phyloP scores from a whole-genome alignment of 1,284 basidiomycete species.

The Peniophora sp. region DNA sequence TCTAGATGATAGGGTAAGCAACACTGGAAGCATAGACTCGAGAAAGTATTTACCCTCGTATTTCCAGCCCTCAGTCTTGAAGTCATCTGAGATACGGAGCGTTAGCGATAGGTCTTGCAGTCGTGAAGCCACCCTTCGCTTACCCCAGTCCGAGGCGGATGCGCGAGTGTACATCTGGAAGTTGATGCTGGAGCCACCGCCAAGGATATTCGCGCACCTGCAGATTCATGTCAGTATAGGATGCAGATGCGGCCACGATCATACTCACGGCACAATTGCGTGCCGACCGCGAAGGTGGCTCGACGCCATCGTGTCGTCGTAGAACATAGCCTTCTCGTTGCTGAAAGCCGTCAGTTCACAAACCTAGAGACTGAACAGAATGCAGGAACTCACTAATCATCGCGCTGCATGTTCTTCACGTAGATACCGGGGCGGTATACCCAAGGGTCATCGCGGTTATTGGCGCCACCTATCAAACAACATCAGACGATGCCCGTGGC shows the following conservation, averaged over 20 bases:
- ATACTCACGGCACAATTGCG: conserved; percentile 57
- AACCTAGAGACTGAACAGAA: neutral
- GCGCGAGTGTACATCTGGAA: conserved; percentile 49
- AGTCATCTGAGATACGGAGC: conserved; percentile 42
- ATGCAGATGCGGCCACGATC: neutral
- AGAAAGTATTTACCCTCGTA: conserved; percentile 35
- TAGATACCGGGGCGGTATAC: conserved; percentile 64
- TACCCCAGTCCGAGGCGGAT: conserved; percentile 66
- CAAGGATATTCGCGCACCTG: conserved; percentile 63
- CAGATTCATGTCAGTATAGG: conserved; percentile 4
- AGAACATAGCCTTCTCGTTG: conserved; percentile 70
- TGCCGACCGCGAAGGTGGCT: conserved; percentile 52
- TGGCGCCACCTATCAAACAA: conserved; percentile 42
- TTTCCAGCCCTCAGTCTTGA: conserved; percentile 65
- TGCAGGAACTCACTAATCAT: conserved; percentile 44
- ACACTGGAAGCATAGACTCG: neutral
- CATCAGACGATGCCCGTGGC: neutral
- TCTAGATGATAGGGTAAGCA: conserved; percentile 26
- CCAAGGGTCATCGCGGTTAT: conserved; percentile 70
- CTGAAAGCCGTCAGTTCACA: conserved; percentile 21
- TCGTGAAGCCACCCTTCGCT: conserved; percentile 10
- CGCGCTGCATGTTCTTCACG: conserved; percentile 60
- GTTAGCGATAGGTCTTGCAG: neutral
- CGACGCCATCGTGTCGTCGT: conserved; percentile 52
- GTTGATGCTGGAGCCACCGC: conserved; percentile 48